Percentiles rank a stretch among this genome's conserved stretches.
These are phyloP conservation scores for Sophora flavescens DNA, from an alignment of 306 rosid species.

Conservation along the genomic window DNA sequence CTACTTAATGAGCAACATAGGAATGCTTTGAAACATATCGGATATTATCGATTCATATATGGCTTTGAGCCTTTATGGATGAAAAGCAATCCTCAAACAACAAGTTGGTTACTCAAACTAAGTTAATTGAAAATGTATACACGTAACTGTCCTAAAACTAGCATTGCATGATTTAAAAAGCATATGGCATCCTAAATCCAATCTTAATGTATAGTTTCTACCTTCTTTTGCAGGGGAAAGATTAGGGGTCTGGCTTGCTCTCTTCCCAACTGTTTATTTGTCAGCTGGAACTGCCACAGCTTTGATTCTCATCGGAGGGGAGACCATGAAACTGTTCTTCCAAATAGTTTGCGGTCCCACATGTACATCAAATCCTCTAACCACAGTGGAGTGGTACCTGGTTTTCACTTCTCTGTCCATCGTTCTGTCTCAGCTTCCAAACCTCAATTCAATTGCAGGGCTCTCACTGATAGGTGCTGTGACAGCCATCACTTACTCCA, in stretches of 20 bases:
- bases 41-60: neutral
- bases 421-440: slow-evolving; percentile 97
- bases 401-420: slow-evolving; percentile 94
- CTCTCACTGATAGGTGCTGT: slow-evolving; percentile 96
- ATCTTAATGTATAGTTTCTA: slow-evolving; percentile 12
- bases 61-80: neutral
- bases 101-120: slow-evolving; percentile 19
- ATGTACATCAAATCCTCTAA: slow-evolving; percentile 87
- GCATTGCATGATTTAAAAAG: slow-evolving; percentile 21
- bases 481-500: slow-evolving; percentile 94
- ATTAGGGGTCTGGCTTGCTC: slow-evolving; percentile 97
- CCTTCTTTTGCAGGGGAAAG: slow-evolving; percentile 78
- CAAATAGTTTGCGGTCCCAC: slow-evolving; percentile 93
- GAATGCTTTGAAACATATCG: neutral
- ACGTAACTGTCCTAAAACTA: slow-evolving; percentile 30
- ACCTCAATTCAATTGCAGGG: slow-evolving; percentile 97
- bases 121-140: neutral
- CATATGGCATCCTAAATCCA: neutral
- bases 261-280: slow-evolving; percentile 89
- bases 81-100: slow-evolving; percentile 10
- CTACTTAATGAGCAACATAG: neutral
- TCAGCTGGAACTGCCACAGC: slow-evolving; percentile 99
- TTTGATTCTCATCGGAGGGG: slow-evolving; percentile 95
- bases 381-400: slow-evolving; percentile 98
- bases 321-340: slow-evolving; percentile 97